Percentiles rank a stretch among this genome's conserved stretches.
Evolutionary conservation across 306 rosid species (phyloP).

Genomic region (Prinsepia uniflora): DNA sequence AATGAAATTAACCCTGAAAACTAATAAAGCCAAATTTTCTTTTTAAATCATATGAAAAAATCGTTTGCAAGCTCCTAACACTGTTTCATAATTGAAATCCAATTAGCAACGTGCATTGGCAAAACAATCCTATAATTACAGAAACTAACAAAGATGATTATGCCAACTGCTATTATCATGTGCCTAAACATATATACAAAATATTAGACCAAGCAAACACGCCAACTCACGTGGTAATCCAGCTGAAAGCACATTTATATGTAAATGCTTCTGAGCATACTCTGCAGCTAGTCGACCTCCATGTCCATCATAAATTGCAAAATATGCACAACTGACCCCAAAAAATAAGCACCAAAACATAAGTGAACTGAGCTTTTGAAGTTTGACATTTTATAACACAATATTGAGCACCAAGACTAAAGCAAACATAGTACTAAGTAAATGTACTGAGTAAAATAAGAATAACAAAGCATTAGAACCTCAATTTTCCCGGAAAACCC

Average conservation of each 20-base stretch:
- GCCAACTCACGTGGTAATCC: constrained; percentile 99
- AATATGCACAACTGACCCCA: constrained; percentile 63
- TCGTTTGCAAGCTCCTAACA: not conserved
- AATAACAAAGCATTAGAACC: constrained; percentile 36
- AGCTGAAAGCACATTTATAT: constrained; percentile 63
- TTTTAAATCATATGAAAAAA: not conserved
- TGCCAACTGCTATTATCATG: not conserved
- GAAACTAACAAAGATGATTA: not conserved
- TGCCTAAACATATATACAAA: constrained; percentile 24
- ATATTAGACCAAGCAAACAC: constrained; percentile 81
- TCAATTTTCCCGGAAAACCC: constrained; percentile 58
- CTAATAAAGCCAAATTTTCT: not conserved
- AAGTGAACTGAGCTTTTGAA: constrained; percentile 7
- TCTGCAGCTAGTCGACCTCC: constrained; percentile 94
- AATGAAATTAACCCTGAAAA: not conserved
- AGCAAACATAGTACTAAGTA: not conserved
- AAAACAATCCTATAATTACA: not conserved
- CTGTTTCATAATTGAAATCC: constrained; percentile 5
- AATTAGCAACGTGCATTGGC: not conserved
- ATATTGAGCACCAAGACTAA: not conserved
- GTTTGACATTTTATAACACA: too few species aligned
- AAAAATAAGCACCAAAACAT: constrained; percentile 14
- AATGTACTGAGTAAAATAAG: too few species aligned
- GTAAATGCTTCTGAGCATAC: constrained; percentile 73
- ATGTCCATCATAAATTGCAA: constrained; percentile 87